Percentiles rank a stretch among this genome's conserved stretches.
Evolutionary conservation across 2,329 filamentous ascomycete species (phyloP).

Genomic region (Beauveria pseudobassiana): DNA sequence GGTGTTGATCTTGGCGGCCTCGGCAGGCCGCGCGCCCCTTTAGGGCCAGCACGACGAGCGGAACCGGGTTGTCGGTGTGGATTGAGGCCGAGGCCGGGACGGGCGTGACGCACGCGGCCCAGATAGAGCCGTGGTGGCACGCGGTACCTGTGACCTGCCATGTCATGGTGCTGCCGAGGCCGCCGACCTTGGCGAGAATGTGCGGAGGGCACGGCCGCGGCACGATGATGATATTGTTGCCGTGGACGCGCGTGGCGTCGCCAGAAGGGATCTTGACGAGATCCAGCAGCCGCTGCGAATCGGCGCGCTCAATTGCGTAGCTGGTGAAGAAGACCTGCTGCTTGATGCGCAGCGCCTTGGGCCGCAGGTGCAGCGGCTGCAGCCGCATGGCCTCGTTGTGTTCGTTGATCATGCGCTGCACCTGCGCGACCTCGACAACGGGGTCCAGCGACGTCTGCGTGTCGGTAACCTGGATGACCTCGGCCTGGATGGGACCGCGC

Average conservation of each 20-base stretch:
- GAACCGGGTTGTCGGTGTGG: slow-evolving; percentile 72
- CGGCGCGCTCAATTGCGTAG: slow-evolving; percentile 69
- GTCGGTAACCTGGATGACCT: slow-evolving; percentile 83
- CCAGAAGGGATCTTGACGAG: slow-evolving; percentile 53
- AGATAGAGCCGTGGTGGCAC: slow-evolving; percentile 70
- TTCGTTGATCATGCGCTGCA: slow-evolving; percentile 81
- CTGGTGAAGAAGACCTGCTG: slow-evolving; percentile 88
- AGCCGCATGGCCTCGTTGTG: slow-evolving; percentile 58
- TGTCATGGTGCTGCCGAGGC: slow-evolving; percentile 71
- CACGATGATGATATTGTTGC: slow-evolving; percentile 86
- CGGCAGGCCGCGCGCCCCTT: slow-evolving; percentile 68
- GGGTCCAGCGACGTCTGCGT: slow-evolving; percentile 67
- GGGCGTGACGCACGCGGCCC: slow-evolving; percentile 76
- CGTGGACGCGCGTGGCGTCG: slow-evolving; percentile 70
- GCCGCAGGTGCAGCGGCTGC: slow-evolving; percentile 27
- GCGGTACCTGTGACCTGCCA: slow-evolving; percentile 79
- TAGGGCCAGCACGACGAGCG: slow-evolving; percentile 76
- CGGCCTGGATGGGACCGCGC: slow-evolving; percentile 60
- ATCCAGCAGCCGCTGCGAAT: slow-evolving; percentile 63
- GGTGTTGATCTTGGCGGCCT: slow-evolving; percentile 72
- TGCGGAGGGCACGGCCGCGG: slow-evolving; percentile 64
- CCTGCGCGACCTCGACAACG: slow-evolving; percentile 69
- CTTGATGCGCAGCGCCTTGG: slow-evolving; percentile 60
- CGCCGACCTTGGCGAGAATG: slow-evolving; percentile 77
- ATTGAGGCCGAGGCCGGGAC: slow-evolving; percentile 58